Conservation (phyloP, 225 moss, liverwort and hornwort genomes). For the Bryoerythrophyllum caledonicum region DNA sequence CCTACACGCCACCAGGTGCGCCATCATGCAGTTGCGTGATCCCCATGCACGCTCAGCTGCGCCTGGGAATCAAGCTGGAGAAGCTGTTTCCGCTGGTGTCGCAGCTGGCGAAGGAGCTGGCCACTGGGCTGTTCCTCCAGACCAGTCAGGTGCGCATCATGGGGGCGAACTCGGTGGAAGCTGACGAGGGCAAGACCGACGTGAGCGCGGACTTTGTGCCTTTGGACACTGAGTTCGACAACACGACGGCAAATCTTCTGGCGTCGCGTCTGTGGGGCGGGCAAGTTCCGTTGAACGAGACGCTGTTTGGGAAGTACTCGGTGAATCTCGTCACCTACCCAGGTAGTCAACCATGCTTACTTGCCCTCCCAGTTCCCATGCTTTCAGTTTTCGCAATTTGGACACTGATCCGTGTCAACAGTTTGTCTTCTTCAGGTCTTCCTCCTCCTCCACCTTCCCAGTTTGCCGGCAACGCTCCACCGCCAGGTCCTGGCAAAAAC, state of each 20-base stretch:
- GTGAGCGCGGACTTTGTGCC: constrained; percentile 66
- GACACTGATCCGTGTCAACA: constrained; percentile 23
- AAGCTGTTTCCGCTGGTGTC: constrained; percentile 56
- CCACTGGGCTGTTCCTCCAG: constrained; percentile 61
- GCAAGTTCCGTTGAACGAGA: constrained; percentile 62
- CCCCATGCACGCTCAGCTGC: constrained; percentile 59
- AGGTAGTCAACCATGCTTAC: constrained; percentile 30
- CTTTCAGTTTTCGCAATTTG: neutral
- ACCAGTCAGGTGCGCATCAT: constrained; percentile 73
- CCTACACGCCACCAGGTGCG: constrained; percentile 59
- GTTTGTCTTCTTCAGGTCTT: constrained; percentile 42
- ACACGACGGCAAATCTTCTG: constrained; percentile 66
- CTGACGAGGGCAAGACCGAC: constrained; percentile 52
- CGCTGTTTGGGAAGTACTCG: constrained; percentile 68
- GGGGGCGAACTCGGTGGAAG: constrained; percentile 52
- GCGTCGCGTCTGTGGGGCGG: constrained; percentile 73
- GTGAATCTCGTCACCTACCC: constrained; percentile 64
- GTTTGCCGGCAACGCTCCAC: constrained; percentile 18
- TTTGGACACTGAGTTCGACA: constrained; percentile 61
- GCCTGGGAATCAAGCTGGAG: constrained; percentile 57
- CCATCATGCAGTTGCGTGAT: constrained; percentile 73
- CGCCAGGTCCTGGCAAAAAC: constrained; percentile 31
- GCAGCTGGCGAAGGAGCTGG: constrained; percentile 65
- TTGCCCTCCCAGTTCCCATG: too few species aligned
- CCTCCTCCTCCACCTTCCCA: constrained; percentile 46